phyloP scores from a whole-genome alignment of 306 rosid species.

The Cicer bijugum region DNA sequence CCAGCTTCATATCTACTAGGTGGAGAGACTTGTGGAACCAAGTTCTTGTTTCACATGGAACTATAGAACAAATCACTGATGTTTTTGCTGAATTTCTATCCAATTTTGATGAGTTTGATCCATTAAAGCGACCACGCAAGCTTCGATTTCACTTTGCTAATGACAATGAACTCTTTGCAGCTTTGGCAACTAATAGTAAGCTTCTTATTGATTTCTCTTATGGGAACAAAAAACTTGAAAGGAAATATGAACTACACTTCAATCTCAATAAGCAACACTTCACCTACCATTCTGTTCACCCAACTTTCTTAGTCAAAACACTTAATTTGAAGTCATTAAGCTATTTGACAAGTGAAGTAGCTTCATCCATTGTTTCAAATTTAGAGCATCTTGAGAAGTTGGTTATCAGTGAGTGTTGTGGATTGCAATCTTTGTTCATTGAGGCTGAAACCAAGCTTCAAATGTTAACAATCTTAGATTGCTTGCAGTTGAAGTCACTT shows the following conservation, averaged over 20 bases:
- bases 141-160: slow-evolving; percentile 59
- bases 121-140: slow-evolving; percentile 61
- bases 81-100: slow-evolving; percentile 51
- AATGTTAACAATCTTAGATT: slow-evolving; percentile 62
- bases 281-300: slow-evolving; percentile 37
- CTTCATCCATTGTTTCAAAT: slow-evolving; percentile 60
- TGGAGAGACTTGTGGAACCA: slow-evolving; percentile 79
- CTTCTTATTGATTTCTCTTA: slow-evolving; percentile 65
- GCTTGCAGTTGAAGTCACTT: slow-evolving; percentile 61
- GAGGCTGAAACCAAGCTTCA: slow-evolving; percentile 60
- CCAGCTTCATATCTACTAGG: slow-evolving; percentile 63
- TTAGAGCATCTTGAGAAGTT: slow-evolving; percentile 64
- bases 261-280: slow-evolving; percentile 43
- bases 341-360: slow-evolving; percentile 47
- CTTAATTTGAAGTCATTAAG: slow-evolving; percentile 65
- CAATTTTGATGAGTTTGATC: slow-evolving; percentile 55
- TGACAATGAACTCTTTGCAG: slow-evolving; percentile 50
- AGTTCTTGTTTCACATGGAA: slow-evolving; percentile 52
- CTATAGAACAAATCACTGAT: slow-evolving; percentile 39
- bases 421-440: slow-evolving; percentile 59
- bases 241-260: slow-evolving; percentile 50
- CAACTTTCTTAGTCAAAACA: slow-evolving; percentile 60
- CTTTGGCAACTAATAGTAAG: slow-evolving; percentile 58
- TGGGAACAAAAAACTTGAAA: slow-evolving; percentile 36
- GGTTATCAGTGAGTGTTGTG: slow-evolving; percentile 62